These are phyloP conservation scores for Colletotrichum orchidophilum DNA, from an alignment of 2,329 filamentous ascomycete species.

Conservation along the genomic window DNA sequence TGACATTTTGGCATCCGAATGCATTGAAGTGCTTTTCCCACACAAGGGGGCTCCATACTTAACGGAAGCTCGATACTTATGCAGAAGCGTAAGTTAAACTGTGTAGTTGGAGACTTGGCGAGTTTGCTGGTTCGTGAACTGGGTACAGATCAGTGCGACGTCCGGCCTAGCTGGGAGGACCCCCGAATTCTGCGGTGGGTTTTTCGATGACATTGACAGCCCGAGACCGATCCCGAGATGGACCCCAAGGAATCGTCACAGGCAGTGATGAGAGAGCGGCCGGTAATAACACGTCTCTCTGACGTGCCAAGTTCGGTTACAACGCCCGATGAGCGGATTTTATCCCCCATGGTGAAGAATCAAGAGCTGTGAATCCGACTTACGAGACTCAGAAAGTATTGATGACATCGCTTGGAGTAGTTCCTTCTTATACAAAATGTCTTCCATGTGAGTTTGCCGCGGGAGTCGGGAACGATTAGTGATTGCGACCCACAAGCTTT, in stretches of 20 bases:
- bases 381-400: no score
- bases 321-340: not conserved
- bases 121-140: not conserved
- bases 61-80: no score
- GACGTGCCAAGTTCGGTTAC: not conserved
- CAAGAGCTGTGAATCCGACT: no score
- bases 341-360: not conserved
- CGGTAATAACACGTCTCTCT: not conserved
- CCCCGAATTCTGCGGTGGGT: not conserved
- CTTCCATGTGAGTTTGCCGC: no score
- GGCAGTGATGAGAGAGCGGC: not conserved
- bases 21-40: no score
- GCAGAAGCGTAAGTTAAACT: no score
- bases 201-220: slow-evolving; percentile 1
- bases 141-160: not conserved
- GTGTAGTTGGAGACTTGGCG: not conserved
- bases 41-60: no score
- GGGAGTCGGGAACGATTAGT: not conserved
- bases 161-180: slow-evolving; percentile 9
- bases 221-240: slow-evolving; percentile 14
- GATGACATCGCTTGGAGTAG: not conserved
- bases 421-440: no score
- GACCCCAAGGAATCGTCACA: not conserved
- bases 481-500: not conserved
- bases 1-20: no score